Evolutionary conservation across 2,329 filamentous ascomycete genomes (phyloP).

Genomic region (Paraconiothyrium brasiliense): DNA sequence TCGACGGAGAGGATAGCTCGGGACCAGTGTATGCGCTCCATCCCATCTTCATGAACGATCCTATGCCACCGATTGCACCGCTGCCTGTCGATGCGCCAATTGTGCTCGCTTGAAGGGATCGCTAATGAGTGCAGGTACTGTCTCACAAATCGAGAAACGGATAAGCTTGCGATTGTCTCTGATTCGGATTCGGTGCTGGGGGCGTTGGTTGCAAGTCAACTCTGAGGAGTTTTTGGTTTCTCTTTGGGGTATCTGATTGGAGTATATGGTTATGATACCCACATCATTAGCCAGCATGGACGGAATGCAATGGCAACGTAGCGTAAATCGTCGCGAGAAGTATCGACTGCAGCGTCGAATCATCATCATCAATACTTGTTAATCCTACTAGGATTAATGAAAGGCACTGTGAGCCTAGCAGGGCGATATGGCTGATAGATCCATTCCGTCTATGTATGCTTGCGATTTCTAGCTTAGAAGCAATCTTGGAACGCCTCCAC

Average conservation of each 20-base stretch:
- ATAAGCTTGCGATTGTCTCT: not conserved
- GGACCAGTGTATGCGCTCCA: conserved; percentile 85
- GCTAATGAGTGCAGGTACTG: conserved; percentile 7
- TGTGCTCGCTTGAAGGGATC: conserved; percentile 23
- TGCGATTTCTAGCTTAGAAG: not conserved
- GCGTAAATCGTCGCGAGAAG: not conserved
- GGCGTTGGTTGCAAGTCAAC: not conserved
- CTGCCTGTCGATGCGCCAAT: conserved; percentile 35
- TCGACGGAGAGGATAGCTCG: conserved; percentile 84
- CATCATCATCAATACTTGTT: not conserved
- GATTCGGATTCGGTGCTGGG: not conserved
- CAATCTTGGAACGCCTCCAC: not conserved
- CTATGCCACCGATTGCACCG: conserved; percentile 34
- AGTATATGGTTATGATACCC: conserved; percentile 11
- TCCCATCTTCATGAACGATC: conserved; percentile 62
- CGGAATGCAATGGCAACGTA: not conserved
- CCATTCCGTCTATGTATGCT: not conserved
- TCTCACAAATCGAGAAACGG: not conserved
- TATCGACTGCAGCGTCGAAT: not conserved
- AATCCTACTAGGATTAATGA: not conserved
- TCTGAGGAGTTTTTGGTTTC: not conserved
- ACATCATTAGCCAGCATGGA: not conserved
- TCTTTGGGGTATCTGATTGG: not conserved
- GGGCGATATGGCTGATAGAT: not conserved
- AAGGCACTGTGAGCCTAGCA: not conserved